These are phyloP conservation scores for Russula foetens DNA, from an alignment of 768 basidiomycete species.

Conservation along the genomic window DNA sequence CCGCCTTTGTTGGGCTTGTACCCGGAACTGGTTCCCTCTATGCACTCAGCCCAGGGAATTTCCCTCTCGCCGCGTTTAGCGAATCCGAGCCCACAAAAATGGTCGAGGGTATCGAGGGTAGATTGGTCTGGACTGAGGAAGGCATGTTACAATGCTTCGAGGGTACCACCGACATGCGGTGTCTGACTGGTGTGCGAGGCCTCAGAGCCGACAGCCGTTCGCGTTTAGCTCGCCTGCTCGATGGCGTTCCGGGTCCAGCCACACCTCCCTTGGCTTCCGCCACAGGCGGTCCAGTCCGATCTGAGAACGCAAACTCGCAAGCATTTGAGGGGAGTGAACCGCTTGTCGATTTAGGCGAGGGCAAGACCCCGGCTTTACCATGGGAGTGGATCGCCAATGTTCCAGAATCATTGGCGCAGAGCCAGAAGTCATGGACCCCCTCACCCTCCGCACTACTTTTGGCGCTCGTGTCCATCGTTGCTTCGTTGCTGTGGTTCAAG, in stretches of 20 bases:
- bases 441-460: slow-evolving; percentile 2
- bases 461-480: slow-evolving; percentile 2
- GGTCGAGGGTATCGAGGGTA: slow-evolving; percentile 17
- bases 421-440: neutral
- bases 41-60: slow-evolving; percentile 76
- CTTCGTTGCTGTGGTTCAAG: slow-evolving; percentile 4
- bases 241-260: slow-evolving; percentile 38
- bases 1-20: slow-evolving; percentile 78
- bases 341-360: neutral
- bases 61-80: slow-evolving; percentile 74
- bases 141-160: slow-evolving; percentile 25
- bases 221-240: slow-evolving; percentile 44
- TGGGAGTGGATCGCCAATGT: slow-evolving; percentile 5
- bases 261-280: neutral
- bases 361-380: neutral
- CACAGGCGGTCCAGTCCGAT: slow-evolving; percentile 28
- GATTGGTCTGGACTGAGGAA: neutral
- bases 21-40: slow-evolving; percentile 67
- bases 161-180: slow-evolving; percentile 40
- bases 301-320: slow-evolving; percentile 16
- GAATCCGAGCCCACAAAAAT: slow-evolving; percentile 29
- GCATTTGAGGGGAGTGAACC: neutral
- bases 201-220: slow-evolving; percentile 42
- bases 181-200: slow-evolving; percentile 52
- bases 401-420: neutral